Evolutionary conservation across 2,329 filamentous ascomycete genomes (phyloP).

Genomic region (Fusarium solani-melongenae): DNA sequence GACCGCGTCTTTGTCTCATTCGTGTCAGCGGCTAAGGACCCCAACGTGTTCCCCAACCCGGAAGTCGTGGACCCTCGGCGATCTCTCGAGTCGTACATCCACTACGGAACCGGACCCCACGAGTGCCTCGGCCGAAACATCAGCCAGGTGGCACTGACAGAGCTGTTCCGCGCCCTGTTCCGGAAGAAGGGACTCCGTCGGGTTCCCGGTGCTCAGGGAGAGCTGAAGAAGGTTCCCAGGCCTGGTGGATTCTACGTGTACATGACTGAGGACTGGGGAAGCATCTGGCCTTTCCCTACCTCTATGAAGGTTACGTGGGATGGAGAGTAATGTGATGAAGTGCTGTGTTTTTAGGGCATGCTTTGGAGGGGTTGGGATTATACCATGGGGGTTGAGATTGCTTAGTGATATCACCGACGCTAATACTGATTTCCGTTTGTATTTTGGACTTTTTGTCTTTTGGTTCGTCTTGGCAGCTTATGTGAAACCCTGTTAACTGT

Average conservation of each 20-base stretch:
- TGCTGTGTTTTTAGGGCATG: not conserved
- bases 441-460: not conserved
- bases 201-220: conserved; percentile 71
- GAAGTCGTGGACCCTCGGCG: conserved; percentile 71
- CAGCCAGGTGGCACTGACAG: conserved; percentile 70
- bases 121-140: conserved; percentile 70
- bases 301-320: conserved; percentile 68
- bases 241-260: conserved; percentile 69
- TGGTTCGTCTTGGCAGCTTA: not conserved
- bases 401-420: conserved; percentile 16
- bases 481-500: not conserved
- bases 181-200: conserved; percentile 69
- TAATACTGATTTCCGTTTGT: not conserved
- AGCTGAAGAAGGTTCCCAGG: conserved; percentile 72
- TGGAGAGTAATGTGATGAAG: conserved; percentile 38
- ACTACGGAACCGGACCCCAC: conserved; percentile 72
- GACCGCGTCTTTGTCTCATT: conserved; percentile 74
- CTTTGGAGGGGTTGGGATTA: not conserved
- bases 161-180: conserved; percentile 76
- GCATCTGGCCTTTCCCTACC: conserved; percentile 58
- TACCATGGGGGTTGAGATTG: conserved; percentile 2
- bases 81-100: conserved; percentile 72
- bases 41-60: conserved; percentile 69
- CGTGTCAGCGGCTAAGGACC: conserved; percentile 65
- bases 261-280: conserved; percentile 73